Base-by-base conservation (phyloP, 331 rosid species). In the Stylosanthes scabra region DNA sequence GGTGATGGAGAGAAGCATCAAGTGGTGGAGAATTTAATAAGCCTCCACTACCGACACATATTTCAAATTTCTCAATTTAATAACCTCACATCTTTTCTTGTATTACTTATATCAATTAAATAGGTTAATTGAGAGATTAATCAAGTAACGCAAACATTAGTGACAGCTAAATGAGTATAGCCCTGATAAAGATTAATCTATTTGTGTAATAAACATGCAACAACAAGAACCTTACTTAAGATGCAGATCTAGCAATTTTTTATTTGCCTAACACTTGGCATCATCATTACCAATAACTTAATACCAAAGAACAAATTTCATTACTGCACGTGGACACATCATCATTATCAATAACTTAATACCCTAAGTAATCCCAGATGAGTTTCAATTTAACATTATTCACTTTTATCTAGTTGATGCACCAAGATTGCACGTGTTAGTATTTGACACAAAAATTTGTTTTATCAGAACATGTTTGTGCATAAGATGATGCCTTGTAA, bases 11-110 rank as follows among this genome's bases (percentile, higher is more conserved):
- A 88, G 80, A 63, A 80, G 73, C 81, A 70, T 25, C 78, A 85
- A 87, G 81, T 59, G 87, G 52, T 80, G 82, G 27, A 87, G 79
- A 84, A 55, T 84, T 51, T 85, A 88, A 81, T 78, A 83, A 29
- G 71, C 31, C 20, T 72, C 51, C 50, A 63, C 52, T 59, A 74
- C 61, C 75, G 68, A 58, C 76, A 82, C 63, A 67, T 49, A 55
- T 70, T 40, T 47, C 51, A 70, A 57, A 45, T 68, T 74, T 71
- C 63, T 20, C 68, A 55, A 37, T n/a, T n/a, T n/a, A 1, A 49
- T 25, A 27, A 16, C 42, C 8, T 10, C 9, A 9, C 28, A n/a
- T 16, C 4, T 56, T 25, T 47, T 47, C 54, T 47, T 47, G 54
- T 14, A 47, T 47, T 12, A 11, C 54, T 46, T 49, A 41, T 41